These are phyloP conservation scores for Pseudocercospora musae DNA, from an alignment of 2,329 filamentous ascomycete species.

Conservation along the genomic window DNA sequence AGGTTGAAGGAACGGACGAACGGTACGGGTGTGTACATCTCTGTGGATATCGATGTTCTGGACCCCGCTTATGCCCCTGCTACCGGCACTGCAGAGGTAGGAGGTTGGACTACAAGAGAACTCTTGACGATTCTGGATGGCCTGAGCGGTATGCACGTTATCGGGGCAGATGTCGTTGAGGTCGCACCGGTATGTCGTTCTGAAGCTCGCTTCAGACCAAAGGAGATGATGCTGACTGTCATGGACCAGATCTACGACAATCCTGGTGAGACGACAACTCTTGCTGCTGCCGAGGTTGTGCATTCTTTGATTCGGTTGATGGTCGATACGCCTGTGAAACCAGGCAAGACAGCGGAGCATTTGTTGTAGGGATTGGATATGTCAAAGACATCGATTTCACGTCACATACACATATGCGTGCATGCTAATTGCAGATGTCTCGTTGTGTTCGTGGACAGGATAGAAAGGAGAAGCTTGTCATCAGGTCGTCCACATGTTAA, in stretches of 20 bases:
- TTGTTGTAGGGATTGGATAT: too few species aligned
- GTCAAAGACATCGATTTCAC: background rate
- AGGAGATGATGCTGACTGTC: background rate
- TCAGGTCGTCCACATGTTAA: background rate
- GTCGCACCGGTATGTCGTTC: conserved; percentile 48
- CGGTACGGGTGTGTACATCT: conserved; percentile 54
- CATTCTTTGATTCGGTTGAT: conserved; percentile 50
- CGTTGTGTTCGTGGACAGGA: too few species aligned
- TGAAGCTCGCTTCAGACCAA: background rate
- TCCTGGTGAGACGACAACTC: conserved; percentile 55
- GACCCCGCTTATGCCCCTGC: conserved; percentile 52
- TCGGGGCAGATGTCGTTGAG: conserved; percentile 61
- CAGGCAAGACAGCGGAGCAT: background rate
- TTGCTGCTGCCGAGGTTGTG: conserved; percentile 55
- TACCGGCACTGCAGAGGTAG: conserved; percentile 60
- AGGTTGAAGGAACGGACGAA: conserved; percentile 50
- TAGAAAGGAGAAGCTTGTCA: background rate
- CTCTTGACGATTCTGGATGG: conserved; percentile 58
- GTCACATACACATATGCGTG: background rate
- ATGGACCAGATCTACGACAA: conserved; percentile 53
- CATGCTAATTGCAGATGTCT: background rate
- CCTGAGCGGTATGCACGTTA: conserved; percentile 55
- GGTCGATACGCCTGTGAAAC: conserved; percentile 41
- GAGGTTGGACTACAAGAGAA: conserved; percentile 60
- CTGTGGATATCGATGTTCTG: conserved; percentile 56